Evolutionary conservation across 129 eudicot genomes (phyloP).

Genomic region (Lactuca saligna): DNA sequence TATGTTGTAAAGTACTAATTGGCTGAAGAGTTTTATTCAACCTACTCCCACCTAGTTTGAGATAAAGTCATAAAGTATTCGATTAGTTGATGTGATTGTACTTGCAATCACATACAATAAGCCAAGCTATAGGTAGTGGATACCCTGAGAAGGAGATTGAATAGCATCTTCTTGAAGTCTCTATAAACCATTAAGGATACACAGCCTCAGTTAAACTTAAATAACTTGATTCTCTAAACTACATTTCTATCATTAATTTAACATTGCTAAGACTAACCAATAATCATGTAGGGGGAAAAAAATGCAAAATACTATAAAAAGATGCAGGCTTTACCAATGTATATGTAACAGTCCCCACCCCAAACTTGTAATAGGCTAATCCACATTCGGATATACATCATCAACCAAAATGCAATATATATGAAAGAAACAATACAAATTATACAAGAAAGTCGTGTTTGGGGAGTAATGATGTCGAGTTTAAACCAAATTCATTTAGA

Average conservation of each 20-base stretch:
- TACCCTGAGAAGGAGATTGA: neutral
- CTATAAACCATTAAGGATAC: neutral
- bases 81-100: neutral
- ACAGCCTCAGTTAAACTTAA: neutral
- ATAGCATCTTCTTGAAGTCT: constrained; percentile 7
- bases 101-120: constrained; percentile 1
- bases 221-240: neutral
- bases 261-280: constrained; percentile 1
- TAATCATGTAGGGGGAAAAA: neutral
- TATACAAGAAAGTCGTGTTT: constrained; percentile 5
- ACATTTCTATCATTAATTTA: constrained; percentile 4
- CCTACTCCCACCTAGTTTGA: neutral
- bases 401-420: neutral
- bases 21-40: constrained; percentile 6
- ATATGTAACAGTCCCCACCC: constrained; percentile 1
- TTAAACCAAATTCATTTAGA: neutral
- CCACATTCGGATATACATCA: constrained; percentile 22
- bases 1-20: neutral
- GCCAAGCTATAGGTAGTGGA: constrained; percentile 4
- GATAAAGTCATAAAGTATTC: neutral
- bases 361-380: neutral
- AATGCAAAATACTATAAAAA: neutral
- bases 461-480: neutral
- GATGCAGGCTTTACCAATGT: constrained; percentile 5
- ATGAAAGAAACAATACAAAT: constrained; percentile 1